These are phyloP conservation scores for Hypoxylon sp. DNA, from an alignment of 2,329 filamentous ascomycete genomes.

Conservation along the genomic window DNA sequence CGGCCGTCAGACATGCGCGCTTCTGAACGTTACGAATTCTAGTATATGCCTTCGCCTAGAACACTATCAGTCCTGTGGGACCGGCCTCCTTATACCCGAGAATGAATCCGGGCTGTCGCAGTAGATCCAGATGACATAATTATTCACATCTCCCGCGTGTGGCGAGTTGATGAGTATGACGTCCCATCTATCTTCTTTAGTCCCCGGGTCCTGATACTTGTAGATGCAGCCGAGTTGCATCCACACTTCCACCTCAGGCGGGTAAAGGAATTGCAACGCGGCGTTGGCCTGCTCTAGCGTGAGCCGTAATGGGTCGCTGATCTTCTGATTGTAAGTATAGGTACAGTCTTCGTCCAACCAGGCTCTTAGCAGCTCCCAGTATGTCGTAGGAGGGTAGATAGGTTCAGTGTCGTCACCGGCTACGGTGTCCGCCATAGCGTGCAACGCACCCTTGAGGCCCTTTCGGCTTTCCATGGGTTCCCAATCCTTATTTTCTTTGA, in stretches of 20 bases:
- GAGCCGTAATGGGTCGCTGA: background rate
- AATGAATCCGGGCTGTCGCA: background rate
- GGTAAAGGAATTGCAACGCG: conserved; percentile 5
- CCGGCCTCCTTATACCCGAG: background rate
- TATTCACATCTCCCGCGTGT: background rate
- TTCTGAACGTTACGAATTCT: background rate
- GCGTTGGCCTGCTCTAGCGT: conserved; percentile 5
- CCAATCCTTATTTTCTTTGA: too few relatives aligned
- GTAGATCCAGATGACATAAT: conserved; percentile 13
- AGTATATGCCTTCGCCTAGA: background rate
- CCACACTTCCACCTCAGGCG: too few relatives aligned
- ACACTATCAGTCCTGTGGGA: background rate
- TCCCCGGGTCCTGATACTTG: too few relatives aligned
- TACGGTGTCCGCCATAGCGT: conserved; percentile 6
- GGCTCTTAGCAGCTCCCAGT: background rate
- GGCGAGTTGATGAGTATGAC: background rate
- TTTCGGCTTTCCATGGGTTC: too few relatives aligned
- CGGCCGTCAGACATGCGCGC: background rate
- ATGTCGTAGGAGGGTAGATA: background rate
- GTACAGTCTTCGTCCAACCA: background rate
- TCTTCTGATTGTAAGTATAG: background rate
- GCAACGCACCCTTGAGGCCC: conserved; percentile 12
- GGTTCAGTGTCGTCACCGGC: background rate
- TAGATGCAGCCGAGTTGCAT: conserved; percentile 7
- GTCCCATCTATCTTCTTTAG: background rate